phyloP scores from a whole-genome alignment of 2,329 filamentous ascomycete genomes.

The Rosellinia necatrix region DNA sequence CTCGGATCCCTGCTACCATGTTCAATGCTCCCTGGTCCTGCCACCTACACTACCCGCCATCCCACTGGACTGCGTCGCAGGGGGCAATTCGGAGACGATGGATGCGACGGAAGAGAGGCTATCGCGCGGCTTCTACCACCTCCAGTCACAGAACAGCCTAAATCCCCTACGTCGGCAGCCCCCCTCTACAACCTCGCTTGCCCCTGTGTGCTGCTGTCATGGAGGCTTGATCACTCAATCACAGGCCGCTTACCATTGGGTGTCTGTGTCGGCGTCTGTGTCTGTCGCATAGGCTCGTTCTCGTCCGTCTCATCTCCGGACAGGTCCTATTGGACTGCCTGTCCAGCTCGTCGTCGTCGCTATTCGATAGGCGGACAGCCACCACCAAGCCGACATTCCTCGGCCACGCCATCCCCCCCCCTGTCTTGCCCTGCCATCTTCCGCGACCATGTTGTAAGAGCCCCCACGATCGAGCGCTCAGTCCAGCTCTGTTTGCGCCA shows the following conservation, averaged over 20 bases:
- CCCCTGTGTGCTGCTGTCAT: not conserved
- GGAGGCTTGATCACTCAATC: no score
- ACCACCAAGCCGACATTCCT: not conserved
- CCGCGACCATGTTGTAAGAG: slow-evolving; percentile 38
- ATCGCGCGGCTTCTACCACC: not conserved
- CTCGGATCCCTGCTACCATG: slow-evolving; percentile 19
- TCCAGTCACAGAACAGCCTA: slow-evolving; percentile 1
- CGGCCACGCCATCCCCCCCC: not conserved
- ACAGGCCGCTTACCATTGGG: no score
- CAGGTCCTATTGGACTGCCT: not conserved
- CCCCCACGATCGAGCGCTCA: no score
- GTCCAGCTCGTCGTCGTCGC: not conserved
- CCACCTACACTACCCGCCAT: no score
- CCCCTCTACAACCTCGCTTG: not conserved
- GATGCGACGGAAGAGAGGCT: no score
- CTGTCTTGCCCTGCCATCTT: not conserved
- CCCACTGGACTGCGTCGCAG: no score
- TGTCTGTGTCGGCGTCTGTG: no score
- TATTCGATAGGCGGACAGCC: not conserved
- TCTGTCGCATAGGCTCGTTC: slow-evolving; percentile 1
- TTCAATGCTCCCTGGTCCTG: not conserved
- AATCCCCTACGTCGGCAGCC: not conserved
- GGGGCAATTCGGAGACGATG: no score
- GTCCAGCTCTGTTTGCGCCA: not conserved
- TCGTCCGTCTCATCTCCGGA: not conserved